Percentiles rank a stretch among this genome's conserved stretches.
phyloP scores from a whole-genome alignment of 352 stramenopile genomes.

The Aphanomyces invadans region DNA sequence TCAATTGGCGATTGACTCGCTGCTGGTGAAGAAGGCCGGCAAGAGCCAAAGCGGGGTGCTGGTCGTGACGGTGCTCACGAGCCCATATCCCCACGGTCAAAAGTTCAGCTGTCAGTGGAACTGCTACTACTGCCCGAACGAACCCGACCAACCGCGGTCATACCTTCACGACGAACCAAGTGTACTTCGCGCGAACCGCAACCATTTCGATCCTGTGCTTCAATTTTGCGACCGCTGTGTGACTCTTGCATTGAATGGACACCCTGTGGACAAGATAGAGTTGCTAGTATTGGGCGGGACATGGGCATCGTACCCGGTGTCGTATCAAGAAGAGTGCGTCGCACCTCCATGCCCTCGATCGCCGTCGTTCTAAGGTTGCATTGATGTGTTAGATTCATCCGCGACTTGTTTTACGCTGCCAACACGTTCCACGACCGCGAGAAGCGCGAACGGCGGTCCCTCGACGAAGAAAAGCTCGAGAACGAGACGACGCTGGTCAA shows the following conservation, averaged over 20 bases:
- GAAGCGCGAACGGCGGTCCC: constrained; percentile 53
- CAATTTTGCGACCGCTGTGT: constrained; percentile 88
- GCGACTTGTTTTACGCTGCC: constrained; percentile 88
- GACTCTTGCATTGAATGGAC: constrained; percentile 87
- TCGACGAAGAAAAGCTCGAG: constrained; percentile 84
- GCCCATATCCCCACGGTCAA: constrained; percentile 84
- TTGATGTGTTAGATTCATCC: constrained; percentile 52
- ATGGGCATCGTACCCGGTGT: constrained; percentile 87
- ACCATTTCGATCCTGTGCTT: constrained; percentile 86
- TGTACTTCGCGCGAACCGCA: constrained; percentile 86
- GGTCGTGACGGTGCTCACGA: constrained; percentile 89
- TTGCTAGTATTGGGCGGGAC: constrained; percentile 86
- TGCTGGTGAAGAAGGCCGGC: constrained; percentile 85
- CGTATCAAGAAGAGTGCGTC: constrained; percentile 77
- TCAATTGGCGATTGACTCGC: constrained; percentile 52
- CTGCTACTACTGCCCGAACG: constrained; percentile 93
- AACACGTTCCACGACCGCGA: constrained; percentile 85
- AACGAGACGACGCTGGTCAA: constrained; percentile 81
- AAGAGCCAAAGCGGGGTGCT: constrained; percentile 88
- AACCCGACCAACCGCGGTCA: constrained; percentile 84
- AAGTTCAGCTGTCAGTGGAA: constrained; percentile 92
- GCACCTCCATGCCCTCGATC: background rate
- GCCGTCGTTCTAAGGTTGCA: background rate
- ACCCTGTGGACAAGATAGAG: constrained; percentile 91
- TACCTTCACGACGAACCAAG: constrained; percentile 92